Evolutionary conservation across 371 early-diverging fungal species (phyloP), one percentile per base, ranked within the genome.

Genomic region (Mucor racemosus): DNA sequence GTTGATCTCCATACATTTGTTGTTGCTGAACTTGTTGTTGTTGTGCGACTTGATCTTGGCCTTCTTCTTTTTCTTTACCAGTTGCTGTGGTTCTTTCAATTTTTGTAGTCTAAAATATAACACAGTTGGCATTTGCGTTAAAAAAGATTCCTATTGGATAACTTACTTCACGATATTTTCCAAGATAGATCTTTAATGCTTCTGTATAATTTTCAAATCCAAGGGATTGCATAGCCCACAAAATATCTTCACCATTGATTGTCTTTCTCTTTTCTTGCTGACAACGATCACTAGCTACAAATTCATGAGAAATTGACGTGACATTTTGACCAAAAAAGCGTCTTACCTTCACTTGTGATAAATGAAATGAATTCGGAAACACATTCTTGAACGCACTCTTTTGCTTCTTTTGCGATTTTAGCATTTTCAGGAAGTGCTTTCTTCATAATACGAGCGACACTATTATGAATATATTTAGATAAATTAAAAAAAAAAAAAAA

Each of bases 351-450:
- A 74, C 97, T 97, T 21, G 99, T 99, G 60, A 99, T 92, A 76
- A 99, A 99, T 11, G 97, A 93, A 77, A 99, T 99, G 76, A 99
- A 99, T 84, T 99, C 99, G 19, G 97, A 96, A 6, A 98, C 99
- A 76, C 99, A 98, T 80, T 98, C 99, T 84, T 98, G 97, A 19
- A 99, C 94, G 65, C 96, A 93, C 74, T 99, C 97, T 76, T 99
- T 99, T 35, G 99, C 99, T 71, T 99, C 99, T 75, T 99, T 99
- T 33, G 99, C 95, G 84, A 99, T 96, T 76, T 99, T 99, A 21
- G 99, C 99, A 74, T 94, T 97, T 41, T 93, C 95, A 1, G 99
- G 99, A 57, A 99, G 86, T 13, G 97, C 94, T 46, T 91, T 87
- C 80, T 99, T 99, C 99, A 99, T 99, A 58, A 99, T 98, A 66